phyloP scores from a whole-genome alignment of 257 asterid species.

The Leptodermis oblonga region DNA sequence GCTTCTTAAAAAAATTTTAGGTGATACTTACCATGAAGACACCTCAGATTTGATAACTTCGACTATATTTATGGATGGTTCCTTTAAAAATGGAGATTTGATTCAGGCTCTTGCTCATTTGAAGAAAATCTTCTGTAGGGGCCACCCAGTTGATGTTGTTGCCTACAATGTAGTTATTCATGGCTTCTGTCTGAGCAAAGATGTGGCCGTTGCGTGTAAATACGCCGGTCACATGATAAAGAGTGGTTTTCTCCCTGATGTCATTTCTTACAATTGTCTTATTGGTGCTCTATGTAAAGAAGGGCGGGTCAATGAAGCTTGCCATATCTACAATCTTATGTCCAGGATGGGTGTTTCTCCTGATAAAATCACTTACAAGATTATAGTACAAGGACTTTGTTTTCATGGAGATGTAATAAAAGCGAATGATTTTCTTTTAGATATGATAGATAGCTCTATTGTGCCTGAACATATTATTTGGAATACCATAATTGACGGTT shows the following conservation, averaged over 20 bases:
- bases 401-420: conserved; percentile 41
- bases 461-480: conserved; percentile 61
- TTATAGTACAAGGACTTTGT: conserved; percentile 69
- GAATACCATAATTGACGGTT: conserved; percentile 66
- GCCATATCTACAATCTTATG: conserved; percentile 61
- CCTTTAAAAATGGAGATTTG: conserved; percentile 60
- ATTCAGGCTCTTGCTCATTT: conserved; percentile 52
- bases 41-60: conserved; percentile 48
- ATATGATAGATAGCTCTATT: conserved; percentile 50
- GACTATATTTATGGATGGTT: conserved; percentile 72
- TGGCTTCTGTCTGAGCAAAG: conserved; percentile 56
- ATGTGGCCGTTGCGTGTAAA: conserved; percentile 37
- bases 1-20: conserved; percentile 54
- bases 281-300: conserved; percentile 65
- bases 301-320: conserved; percentile 59
- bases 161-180: conserved; percentile 73
- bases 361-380: conserved; percentile 60
- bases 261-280: conserved; percentile 62
- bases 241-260: conserved; percentile 59
- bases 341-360: conserved; percentile 68
- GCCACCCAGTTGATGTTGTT: conserved; percentile 45
- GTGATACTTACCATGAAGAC: conserved; percentile 35
- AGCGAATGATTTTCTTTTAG: conserved; percentile 47
- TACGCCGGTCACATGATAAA: conserved; percentile 58
- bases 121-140: conserved; percentile 38